Percentiles rank a stretch among this genome's conserved stretches.
Conservation (phyloP, 441 rosid species). For the Sinapis alba region DNA sequence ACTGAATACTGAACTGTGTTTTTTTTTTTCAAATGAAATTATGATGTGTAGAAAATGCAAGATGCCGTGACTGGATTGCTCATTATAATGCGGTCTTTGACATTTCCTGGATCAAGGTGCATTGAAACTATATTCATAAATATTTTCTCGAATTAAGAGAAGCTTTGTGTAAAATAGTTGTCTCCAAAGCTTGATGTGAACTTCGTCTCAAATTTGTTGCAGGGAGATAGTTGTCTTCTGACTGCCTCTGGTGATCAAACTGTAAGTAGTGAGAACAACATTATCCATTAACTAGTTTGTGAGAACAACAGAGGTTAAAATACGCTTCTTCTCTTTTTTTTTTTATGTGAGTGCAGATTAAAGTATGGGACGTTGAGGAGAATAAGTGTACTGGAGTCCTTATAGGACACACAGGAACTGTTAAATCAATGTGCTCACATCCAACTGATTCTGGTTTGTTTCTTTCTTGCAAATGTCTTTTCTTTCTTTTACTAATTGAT, state of each 20-base stretch:
- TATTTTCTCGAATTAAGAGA: no score
- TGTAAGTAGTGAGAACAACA: not conserved
- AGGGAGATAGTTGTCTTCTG: not conserved
- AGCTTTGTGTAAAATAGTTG: no score
- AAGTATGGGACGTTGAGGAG: not conserved
- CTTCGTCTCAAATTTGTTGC: not conserved
- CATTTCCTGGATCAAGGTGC: constrained; percentile 25
- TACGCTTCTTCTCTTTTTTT: not conserved
- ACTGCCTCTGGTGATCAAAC: not conserved
- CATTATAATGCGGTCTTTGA: constrained; percentile 83
- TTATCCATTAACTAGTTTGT: not conserved
- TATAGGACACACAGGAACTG: not conserved
- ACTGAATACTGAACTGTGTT: not conserved
- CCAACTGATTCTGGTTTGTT: no score
- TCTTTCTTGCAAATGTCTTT: no score
- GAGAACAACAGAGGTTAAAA: not conserved
- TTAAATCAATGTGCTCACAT: not conserved
- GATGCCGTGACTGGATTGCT: constrained; percentile 69
- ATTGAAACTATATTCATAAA: no score
- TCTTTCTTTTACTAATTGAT: not conserved
- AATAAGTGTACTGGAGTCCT: not conserved
- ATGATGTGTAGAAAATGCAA: constrained; percentile 51
- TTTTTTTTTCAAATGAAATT: not conserved
- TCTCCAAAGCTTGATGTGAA: not conserved
- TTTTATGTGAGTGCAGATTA: not conserved